Conservation (phyloP, 208 protist species). For the Vickermania ingenoplastis region DNA sequence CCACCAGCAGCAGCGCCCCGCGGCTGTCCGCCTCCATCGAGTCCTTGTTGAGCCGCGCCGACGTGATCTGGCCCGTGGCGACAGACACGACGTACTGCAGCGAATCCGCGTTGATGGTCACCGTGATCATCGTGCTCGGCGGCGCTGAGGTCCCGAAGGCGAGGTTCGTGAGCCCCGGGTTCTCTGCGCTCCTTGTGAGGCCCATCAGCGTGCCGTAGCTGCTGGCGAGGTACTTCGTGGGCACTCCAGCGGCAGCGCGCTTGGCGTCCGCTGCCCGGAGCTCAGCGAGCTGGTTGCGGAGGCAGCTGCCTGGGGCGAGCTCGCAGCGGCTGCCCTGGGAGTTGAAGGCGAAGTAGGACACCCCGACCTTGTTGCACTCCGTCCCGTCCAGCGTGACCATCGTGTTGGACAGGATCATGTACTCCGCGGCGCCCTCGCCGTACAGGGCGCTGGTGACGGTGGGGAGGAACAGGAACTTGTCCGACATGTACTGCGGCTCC, state of each 20-base stretch:
- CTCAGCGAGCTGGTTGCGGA: conserved; percentile 74
- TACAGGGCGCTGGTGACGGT: not conserved
- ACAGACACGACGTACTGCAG: conserved; percentile 65
- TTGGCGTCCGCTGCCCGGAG: conserved; percentile 42
- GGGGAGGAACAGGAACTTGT: conserved; percentile 28
- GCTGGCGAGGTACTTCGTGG: conserved; percentile 47
- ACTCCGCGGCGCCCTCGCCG: not conserved
- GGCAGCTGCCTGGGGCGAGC: conserved; percentile 52
- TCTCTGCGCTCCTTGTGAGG: not conserved
- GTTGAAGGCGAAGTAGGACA: conserved; percentile 78
- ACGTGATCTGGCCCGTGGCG: conserved; percentile 47
- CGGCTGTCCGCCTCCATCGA: conserved; percentile 20
- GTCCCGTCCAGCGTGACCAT: conserved; percentile 62
- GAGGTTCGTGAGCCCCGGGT: conserved; percentile 16
- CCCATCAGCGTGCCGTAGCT: conserved; percentile 9
- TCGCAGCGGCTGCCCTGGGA: conserved; percentile 67
- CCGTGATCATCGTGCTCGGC: conserved; percentile 44
- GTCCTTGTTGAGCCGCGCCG: conserved; percentile 20
- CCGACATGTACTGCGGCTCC: not conserved
- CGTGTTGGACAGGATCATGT: conserved; percentile 48
- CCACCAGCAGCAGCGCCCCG: conserved; percentile 43
- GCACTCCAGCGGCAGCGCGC: conserved; percentile 22
- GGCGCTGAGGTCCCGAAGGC: conserved; percentile 34
- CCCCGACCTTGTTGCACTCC: conserved; percentile 85
- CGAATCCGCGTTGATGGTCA: conserved; percentile 66